These are phyloP conservation scores for Blastocrithidia nonstop DNA, from an alignment of 208 protist species.

Conservation along the genomic window DNA sequence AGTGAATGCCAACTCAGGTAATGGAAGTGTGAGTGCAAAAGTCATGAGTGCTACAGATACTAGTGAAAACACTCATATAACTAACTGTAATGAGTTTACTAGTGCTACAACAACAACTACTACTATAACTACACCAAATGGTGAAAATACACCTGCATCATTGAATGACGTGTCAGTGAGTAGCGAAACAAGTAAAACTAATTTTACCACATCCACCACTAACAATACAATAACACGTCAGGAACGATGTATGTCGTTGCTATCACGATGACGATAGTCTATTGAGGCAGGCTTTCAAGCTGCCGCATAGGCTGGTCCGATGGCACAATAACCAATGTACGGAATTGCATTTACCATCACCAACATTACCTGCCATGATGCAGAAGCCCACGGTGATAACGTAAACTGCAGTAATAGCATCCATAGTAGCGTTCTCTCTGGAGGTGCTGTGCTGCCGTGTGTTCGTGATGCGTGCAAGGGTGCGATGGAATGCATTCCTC, in stretches of 20 bases:
- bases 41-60: no score
- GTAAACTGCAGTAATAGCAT: no score
- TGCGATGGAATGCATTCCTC: constrained; percentile 83
- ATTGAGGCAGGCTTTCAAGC: constrained; percentile 94
- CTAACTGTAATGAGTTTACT: no score
- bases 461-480: constrained; percentile 87
- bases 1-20: no score
- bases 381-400: background rate
- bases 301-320: constrained; percentile 85
- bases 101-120: background rate
- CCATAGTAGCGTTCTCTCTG: constrained; percentile 37
- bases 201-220: no score
- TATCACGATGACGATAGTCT: constrained; percentile 42
- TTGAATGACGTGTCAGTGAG: no score
- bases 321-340: constrained; percentile 96
- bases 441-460: constrained; percentile 88
- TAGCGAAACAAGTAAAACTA: background rate
- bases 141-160: no score
- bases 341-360: constrained; percentile 85
- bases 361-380: constrained; percentile 9
- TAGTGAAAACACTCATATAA: no score
- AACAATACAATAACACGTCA: background rate
- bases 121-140: no score
- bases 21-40: no score
- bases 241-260: background rate